Base-by-base conservation (phyloP, 495 filamentous ascomycete genomes). In the Annulohypoxylon stygium region DNA sequence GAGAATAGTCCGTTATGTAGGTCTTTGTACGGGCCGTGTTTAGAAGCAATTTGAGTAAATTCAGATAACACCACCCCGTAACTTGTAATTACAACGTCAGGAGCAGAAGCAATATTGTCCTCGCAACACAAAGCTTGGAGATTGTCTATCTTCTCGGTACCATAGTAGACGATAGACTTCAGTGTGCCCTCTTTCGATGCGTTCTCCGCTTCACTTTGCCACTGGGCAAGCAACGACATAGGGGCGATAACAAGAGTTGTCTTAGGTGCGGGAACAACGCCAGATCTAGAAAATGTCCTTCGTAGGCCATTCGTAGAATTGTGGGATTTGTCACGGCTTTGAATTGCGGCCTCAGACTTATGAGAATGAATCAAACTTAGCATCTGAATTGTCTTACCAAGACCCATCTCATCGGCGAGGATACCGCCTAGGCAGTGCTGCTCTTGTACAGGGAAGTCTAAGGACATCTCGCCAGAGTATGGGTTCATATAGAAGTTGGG, bases 341-440 rank as follows among this genome's bases (percentile, higher is more conserved):
- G 55, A 0, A 77, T 74, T 6, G 86, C 84, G 7, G 83, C 71
- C 5, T 89, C 83, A 39, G 93, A 93, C 71, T 86, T 89, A 80
- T 98, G 90, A 0, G 93, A 88, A 79, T 99, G 96, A 39, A 99
- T 88, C 43, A 99, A 83, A 81, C 93, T 94, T 23, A 99, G 86
- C 95, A 98, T 98, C 78, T 99, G 95, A 62, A 99, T 98, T 0
- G 95, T 97, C 80, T 99, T 98, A 10, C 96, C 95, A 12, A 98
- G 83, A n/a, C 83, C 86, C 92, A 92, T 95, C 83, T 94, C 95
- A 78, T 99, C 96, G 33, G 96, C 96, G 57, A 99, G 84, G 54
- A 99, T 93, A 3, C 96, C 96, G 18, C 96, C 96, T 2, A 97
- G 86, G 75, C 97, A 99, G 78, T 95, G 93, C 70, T 98, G 96